Evolutionary conservation across 768 basidiomycete species (phyloP).

Genomic region (Omphalotus guepiniiformis): DNA sequence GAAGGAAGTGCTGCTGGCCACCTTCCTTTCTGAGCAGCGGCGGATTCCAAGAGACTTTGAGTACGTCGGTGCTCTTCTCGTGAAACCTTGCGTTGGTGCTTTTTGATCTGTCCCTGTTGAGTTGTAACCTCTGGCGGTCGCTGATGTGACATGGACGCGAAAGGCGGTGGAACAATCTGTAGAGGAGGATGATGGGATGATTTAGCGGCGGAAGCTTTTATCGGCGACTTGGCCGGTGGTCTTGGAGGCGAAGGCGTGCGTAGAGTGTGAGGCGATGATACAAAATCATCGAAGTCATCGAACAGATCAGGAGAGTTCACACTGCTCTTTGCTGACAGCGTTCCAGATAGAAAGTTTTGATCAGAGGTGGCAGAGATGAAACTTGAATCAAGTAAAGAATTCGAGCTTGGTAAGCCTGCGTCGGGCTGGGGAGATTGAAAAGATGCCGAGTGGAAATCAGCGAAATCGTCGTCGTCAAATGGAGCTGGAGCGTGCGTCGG

Average conservation of each 20-base stretch:
- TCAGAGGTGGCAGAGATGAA: conserved; percentile 20
- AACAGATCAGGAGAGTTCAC: conserved; percentile 11
- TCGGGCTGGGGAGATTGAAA: conserved; percentile 2
- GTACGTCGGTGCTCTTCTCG: conserved; percentile 51
- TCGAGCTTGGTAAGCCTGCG: conserved; percentile 9
- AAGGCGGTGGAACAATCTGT: neutral
- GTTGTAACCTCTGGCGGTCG: conserved; percentile 12
- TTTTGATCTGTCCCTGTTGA: conserved; percentile 13
- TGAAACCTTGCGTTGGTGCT: conserved; percentile 23
- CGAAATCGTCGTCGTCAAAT: conserved; percentile 50
- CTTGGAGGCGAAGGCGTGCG: conserved; percentile 45
- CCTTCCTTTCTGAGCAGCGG: conserved; percentile 41
- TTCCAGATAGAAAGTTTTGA: conserved; percentile 17
- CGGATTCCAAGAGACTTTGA: conserved; percentile 51
- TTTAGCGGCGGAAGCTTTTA: neutral
- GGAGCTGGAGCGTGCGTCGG: conserved; percentile 26
- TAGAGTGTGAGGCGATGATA: conserved; percentile 31
- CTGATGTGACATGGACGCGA: neutral
- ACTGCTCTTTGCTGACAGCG: neutral
- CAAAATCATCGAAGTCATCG: conserved; percentile 28
- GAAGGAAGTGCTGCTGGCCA: conserved; percentile 29
- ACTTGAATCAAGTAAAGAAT: conserved; percentile 17
- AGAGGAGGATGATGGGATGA: neutral
- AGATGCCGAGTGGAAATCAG: conserved; percentile 40
- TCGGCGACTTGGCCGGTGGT: conserved; percentile 30